These are phyloP conservation scores for Linum tenue DNA, from an alignment of 345 rosid species.

Conservation along the genomic window DNA sequence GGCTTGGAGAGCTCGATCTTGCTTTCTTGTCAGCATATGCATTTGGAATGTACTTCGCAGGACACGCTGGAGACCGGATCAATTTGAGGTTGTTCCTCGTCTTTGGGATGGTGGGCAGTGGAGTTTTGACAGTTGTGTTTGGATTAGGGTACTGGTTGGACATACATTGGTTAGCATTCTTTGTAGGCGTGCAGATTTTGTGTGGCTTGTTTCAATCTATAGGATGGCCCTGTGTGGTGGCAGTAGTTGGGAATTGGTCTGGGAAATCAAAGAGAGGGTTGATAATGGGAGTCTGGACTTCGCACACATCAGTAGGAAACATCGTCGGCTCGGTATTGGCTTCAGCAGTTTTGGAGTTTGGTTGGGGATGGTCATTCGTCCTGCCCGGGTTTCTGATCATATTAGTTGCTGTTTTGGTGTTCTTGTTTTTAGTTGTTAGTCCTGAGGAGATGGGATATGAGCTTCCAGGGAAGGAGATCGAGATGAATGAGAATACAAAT, in stretches of 20 bases:
- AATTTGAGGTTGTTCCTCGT: conserved; percentile 85
- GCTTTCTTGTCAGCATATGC: conserved; percentile 71
- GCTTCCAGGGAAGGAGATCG: conserved; percentile 37
- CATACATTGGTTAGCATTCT: conserved; percentile 49
- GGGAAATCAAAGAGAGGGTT: conserved; percentile 86
- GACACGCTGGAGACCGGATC: conserved; percentile 74
- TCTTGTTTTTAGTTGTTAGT: conserved; percentile 53
- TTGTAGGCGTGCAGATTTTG: conserved; percentile 53
- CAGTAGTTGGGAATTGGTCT: conserved; percentile 87
- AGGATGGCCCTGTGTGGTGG: conserved; percentile 98
- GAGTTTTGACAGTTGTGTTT: conserved; percentile 50
- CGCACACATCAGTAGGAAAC: conserved; percentile 82
- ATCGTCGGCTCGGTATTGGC: conserved; percentile 74
- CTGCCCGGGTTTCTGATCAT: conserved; percentile 66
- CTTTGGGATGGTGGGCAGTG: conserved; percentile 90
- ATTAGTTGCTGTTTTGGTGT: conserved; percentile 49
- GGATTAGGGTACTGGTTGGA: conserved; percentile 83
- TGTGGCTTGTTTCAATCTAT: conserved; percentile 89
- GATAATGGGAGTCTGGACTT: conserved; percentile 89
- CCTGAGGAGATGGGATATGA: conserved; percentile 67
- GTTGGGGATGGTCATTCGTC: conserved; percentile 98
- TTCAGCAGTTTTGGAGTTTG: conserved; percentile 61
- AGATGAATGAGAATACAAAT: conserved; percentile 34
- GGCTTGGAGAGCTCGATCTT: conserved; percentile 89
- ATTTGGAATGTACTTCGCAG: conserved; percentile 75